Base-by-base conservation (phyloP, 179 eudicot genomes). In the Drosera spatulata region DNA sequence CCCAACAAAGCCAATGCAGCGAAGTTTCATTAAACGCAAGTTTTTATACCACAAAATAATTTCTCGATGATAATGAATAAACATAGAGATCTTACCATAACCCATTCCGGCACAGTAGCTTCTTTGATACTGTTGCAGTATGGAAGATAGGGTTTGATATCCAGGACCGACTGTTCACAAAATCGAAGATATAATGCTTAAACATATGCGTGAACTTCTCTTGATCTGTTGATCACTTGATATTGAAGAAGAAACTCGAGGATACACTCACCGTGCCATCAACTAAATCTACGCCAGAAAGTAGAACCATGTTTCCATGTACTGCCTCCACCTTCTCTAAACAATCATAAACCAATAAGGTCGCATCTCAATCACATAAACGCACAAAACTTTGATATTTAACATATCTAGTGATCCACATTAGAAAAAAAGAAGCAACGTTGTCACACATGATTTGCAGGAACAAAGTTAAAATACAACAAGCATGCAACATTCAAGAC, bases 251-350 rank as follows among this genome's bases (percentile, higher is more conserved):
- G 51, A 9, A 43, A 52, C 22, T 6, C 6, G 6, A 13, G 14
- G 15, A 39, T 12, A 60, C 46, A 66, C 87, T 75, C 75, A 86
- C 99, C 22, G 99, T 93, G 76, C 99, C 99, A 73, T 93, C 95
- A 73, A 93, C 99, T 77, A 93, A 78, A 76, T 93, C 99, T 55
- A 83, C 83, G 59, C 99, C 99, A 59, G 99, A 93, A 53, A 93
- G 81, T 65, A 84, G 76, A 66, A 93, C 75, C 74, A 44, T 77
- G 71, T 80, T 66, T 55, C 80, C 88, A 54, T 78, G 73, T 12
- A 93, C 85, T 5, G 83, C 93, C 69, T 86, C 99, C 66, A 93
- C 74, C 96, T 93, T 75, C 41, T 64, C 55, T n/a, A 49, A 11
- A 58, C 33, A 0, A 22, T 22, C 33, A 22, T 1, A 0, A 22